These are phyloP conservation scores for Hibiscus mutabilis DNA, from an alignment of 345 rosid species.

Conservation along the genomic window DNA sequence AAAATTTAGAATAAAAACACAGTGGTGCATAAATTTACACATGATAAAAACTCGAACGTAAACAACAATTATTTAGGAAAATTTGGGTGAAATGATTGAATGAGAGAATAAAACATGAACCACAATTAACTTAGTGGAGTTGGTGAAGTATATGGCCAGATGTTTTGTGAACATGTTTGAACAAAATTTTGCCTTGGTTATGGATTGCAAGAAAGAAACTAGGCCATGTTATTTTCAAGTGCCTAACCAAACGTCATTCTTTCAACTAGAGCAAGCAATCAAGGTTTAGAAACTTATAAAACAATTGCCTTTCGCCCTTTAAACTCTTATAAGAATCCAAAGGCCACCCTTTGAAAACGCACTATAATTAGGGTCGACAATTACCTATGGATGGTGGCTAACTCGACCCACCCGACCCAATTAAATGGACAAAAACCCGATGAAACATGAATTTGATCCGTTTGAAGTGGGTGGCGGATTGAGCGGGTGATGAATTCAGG, in stretches of 20 bases:
- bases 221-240: conserved; percentile 12
- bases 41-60: no score
- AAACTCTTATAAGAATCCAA: conserved; percentile 4
- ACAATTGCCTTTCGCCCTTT: not conserved
- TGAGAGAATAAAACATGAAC: not conserved
- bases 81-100: not conserved
- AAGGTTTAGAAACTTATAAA: not conserved
- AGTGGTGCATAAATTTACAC: no score
- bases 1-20: no score
- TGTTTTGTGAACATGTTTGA: not conserved
- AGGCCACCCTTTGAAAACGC: not conserved
- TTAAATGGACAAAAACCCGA: no score
- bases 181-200: not conserved
- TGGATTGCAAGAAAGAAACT: conserved; percentile 23
- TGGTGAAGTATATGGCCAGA: not conserved
- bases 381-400: no score
- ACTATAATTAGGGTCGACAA: no score
- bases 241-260: not conserved
- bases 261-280: not conserved
- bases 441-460: no score
- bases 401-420: no score
- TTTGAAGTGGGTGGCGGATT: no score
- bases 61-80: not conserved
- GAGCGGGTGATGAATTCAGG: no score
- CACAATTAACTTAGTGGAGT: not conserved